These are phyloP conservation scores for Macrolepiota dolichaula DNA, from an alignment of 768 basidiomycete species.

Conservation along the genomic window DNA sequence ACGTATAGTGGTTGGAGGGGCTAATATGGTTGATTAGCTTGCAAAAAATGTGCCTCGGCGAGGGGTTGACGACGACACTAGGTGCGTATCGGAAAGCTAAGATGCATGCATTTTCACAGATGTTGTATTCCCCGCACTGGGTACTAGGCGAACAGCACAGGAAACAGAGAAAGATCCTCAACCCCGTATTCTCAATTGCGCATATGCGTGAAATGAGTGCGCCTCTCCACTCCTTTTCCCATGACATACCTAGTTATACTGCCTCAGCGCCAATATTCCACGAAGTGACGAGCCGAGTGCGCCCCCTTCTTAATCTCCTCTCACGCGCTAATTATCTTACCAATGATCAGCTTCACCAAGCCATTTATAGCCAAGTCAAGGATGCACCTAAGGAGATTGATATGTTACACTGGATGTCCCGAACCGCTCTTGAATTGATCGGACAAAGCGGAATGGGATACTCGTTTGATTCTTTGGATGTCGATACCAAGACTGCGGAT, in stretches of 20 bases:
- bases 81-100: conserved; percentile 15
- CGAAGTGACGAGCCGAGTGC: conserved; percentile 25
- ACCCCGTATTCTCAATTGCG: conserved; percentile 38
- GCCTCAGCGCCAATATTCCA: conserved; percentile 32
- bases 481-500: conserved; percentile 15
- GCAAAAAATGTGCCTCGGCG: conserved; percentile 21
- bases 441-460: conserved; percentile 45
- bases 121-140: background rate
- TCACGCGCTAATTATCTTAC: background rate
- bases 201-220: conserved; percentile 35
- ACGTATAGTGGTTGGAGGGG: background rate
- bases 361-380: conserved; percentile 19
- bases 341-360: conserved; percentile 22
- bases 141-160: conserved; percentile 40
- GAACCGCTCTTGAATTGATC: conserved; percentile 46
- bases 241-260: background rate
- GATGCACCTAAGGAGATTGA: conserved; percentile 31
- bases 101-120: background rate
- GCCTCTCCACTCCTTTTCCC: background rate
- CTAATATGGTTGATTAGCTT: conserved; percentile 2
- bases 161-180: conserved; percentile 41
- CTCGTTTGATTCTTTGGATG: conserved; percentile 36
- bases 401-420: conserved; percentile 32
- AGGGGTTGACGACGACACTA: conserved; percentile 23
- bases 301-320: background rate